phyloP scores from a whole-genome alignment of 441 rosid genomes.

The Capsella rubella region DNA sequence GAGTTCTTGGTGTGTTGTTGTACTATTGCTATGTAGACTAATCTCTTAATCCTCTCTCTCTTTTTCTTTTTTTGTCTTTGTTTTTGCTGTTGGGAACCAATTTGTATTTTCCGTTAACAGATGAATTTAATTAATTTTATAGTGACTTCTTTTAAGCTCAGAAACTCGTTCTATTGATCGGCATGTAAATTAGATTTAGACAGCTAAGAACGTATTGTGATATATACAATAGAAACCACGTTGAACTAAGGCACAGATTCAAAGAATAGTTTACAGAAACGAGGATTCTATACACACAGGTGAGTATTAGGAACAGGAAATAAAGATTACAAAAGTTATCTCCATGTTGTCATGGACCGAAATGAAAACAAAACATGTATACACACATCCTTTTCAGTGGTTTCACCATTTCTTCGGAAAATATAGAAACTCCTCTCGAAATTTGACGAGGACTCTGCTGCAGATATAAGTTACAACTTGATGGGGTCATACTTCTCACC shows the following conservation, averaged over 20 bases:
- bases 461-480: constrained; percentile 46
- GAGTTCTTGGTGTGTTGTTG: constrained; percentile 43
- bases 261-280: constrained; percentile 33
- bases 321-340: constrained; percentile 27
- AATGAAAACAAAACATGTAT: constrained; percentile 35
- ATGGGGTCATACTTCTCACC: constrained; percentile 70
- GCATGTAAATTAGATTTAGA: constrained; percentile 3
- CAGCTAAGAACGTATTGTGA: not conserved
- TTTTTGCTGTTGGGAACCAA: constrained; percentile 15
- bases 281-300: constrained; percentile 30
- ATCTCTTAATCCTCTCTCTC: constrained; percentile 24
- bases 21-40: constrained; percentile 43
- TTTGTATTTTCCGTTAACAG: constrained; percentile 36
- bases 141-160: not conserved
- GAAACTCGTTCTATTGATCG: not conserved
- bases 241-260: not conserved
- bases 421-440: not conserved
- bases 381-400: constrained; percentile 27
- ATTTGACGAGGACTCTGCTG: constrained; percentile 6
- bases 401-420: constrained; percentile 4
- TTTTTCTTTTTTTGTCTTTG: not conserved
- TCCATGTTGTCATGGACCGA: constrained; percentile 26
- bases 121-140: constrained; percentile 32
- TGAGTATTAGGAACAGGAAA: constrained; percentile 13
- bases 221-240: not conserved